phyloP scores from a whole-genome alignment of 2,329 filamentous ascomycete species.

The Grosmannia serpens region DNA sequence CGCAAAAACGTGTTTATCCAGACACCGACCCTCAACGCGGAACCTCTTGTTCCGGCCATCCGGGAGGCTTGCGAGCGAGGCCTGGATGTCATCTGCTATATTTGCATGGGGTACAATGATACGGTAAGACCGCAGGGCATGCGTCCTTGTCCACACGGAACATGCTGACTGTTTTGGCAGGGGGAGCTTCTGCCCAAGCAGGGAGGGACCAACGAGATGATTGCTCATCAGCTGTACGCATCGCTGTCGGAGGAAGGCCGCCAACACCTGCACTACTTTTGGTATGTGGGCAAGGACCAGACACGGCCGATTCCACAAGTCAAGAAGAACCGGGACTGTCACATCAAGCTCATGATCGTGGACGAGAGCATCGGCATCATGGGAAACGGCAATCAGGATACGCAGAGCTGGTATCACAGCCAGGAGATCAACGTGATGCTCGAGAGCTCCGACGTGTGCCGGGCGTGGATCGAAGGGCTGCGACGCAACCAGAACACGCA shows the following conservation, averaged over 20 bases:
- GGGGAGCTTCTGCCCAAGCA: conserved; percentile 67
- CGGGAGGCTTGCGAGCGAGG: conserved; percentile 54
- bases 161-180: conserved; percentile 15
- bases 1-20: conserved; percentile 60
- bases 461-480: conserved; percentile 45
- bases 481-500: conserved; percentile 51
- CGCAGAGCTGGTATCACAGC: conserved; percentile 67
- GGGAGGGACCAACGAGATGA: conserved; percentile 65
- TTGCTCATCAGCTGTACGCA: conserved; percentile 46
- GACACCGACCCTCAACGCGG: conserved; percentile 65
- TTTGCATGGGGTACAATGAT: conserved; percentile 73
- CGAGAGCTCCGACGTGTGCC: conserved; percentile 50
- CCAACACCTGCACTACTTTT: conserved; percentile 46
- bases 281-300: conserved; percentile 67
- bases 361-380: conserved; percentile 59
- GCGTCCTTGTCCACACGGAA: background rate
- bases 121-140: conserved; percentile 25
- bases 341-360: conserved; percentile 67
- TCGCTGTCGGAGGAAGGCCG: conserved; percentile 37
- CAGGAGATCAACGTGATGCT: conserved; percentile 71
- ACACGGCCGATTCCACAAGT: conserved; percentile 52
- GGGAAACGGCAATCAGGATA: conserved; percentile 71
- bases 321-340: conserved; percentile 56
- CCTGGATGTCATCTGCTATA: conserved; percentile 55
- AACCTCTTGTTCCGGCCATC: conserved; percentile 52